Conservation (phyloP, 2,329 filamentous ascomycete species). For the Cladophialophora exuberans region DNA sequence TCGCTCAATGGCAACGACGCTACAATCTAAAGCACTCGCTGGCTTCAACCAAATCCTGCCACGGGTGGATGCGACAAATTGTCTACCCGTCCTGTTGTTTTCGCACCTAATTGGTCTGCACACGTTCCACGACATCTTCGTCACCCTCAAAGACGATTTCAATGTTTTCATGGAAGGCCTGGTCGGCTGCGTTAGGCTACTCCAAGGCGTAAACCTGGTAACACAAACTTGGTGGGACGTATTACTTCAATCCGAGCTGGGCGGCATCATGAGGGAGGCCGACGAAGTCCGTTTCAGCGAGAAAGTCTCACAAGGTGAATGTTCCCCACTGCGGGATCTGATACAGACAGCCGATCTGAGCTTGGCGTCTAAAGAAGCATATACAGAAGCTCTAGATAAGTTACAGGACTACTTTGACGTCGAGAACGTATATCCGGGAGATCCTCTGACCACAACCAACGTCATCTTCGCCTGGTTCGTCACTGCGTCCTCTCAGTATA, state of each 20-base stretch:
- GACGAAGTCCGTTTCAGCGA: neutral
- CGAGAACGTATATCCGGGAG: neutral
- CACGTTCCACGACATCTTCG: constrained; percentile 51
- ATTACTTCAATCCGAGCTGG: constrained; percentile 16
- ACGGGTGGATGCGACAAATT: constrained; percentile 20
- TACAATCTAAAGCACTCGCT: constrained; percentile 23
- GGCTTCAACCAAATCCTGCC: constrained; percentile 18
- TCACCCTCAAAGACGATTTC: constrained; percentile 44
- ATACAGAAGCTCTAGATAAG: constrained; percentile 12
- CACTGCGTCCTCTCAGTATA: constrained; percentile 33
- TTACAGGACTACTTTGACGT: constrained; percentile 20
- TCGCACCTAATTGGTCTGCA: constrained; percentile 27
- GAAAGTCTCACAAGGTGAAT: constrained; percentile 13
- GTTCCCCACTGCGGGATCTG: constrained; percentile 15
- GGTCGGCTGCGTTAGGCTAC: constrained; percentile 33
- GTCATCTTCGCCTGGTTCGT: constrained; percentile 25
- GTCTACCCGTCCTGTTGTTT: constrained; percentile 23
- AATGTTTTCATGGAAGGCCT: constrained; percentile 38
- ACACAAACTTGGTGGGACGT: constrained; percentile 6
- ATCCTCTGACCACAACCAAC: neutral
- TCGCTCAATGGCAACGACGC: constrained; percentile 18
- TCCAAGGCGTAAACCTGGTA: constrained; percentile 32
- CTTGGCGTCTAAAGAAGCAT: constrained; percentile 12
- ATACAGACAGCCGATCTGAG: constrained; percentile 21
- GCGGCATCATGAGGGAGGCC: constrained; percentile 2